These are phyloP conservation scores for Leccinum solheimii DNA, from an alignment of 1,284 basidiomycete species.

Conservation along the genomic window DNA sequence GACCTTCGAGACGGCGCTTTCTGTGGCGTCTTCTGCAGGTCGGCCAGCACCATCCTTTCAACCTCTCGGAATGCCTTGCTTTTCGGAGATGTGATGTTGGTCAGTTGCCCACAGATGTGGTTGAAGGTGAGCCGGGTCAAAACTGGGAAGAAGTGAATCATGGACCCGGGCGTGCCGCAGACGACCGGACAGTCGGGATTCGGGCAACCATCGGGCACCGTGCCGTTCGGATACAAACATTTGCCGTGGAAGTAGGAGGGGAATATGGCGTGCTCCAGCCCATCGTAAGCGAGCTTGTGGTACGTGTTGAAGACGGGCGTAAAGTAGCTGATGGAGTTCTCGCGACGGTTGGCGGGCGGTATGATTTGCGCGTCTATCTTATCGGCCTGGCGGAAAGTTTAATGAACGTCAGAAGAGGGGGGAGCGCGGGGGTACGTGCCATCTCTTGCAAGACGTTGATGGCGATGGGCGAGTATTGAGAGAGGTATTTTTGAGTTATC, in stretches of 20 bases:
- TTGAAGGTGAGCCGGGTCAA: constrained; percentile 54
- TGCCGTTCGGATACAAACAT: constrained; percentile 54
- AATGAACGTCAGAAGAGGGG: neutral
- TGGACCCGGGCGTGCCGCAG: constrained; percentile 76
- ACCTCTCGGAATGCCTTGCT: constrained; percentile 44
- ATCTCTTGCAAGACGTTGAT: constrained; percentile 21
- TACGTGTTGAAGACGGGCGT: constrained; percentile 50
- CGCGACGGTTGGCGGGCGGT: constrained; percentile 35
- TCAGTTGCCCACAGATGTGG: constrained; percentile 40
- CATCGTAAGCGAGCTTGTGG: constrained; percentile 42
- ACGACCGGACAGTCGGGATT: constrained; percentile 75
- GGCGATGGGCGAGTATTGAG: constrained; percentile 43
- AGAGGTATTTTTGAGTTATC: constrained; percentile 55
- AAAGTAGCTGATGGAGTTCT: constrained; percentile 40
- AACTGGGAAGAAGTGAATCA: constrained; percentile 62
- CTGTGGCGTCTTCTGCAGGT: constrained; percentile 12
- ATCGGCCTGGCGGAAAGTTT: constrained; percentile 34
- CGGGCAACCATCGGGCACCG: constrained; percentile 67
- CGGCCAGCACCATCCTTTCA: constrained; percentile 39
- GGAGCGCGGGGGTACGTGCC: constrained; percentile 15
- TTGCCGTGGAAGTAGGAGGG: constrained; percentile 73
- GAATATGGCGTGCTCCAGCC: constrained; percentile 56
- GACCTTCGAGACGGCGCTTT: constrained; percentile 14
- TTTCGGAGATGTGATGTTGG: constrained; percentile 37
- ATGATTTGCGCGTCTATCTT: constrained; percentile 39